Conservation (phyloP, 1,284 basidiomycete species). For the Polyporus tsugae region DNA sequence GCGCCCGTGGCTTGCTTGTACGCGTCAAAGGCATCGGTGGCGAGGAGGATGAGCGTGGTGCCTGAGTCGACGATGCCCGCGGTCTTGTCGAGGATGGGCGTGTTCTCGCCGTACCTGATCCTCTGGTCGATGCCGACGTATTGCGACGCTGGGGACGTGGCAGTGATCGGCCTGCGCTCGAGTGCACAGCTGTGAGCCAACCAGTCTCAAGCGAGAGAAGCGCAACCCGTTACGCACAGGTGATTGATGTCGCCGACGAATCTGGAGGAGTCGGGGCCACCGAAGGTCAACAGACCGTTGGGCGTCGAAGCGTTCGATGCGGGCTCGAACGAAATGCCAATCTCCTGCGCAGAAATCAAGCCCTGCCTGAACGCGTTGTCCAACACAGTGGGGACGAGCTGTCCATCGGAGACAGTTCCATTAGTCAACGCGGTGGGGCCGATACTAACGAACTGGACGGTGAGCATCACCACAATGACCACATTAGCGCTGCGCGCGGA, state of each 20-base stretch:
- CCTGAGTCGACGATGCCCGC: constrained; percentile 5
- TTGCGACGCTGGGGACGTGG: constrained; percentile 45
- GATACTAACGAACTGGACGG: constrained; percentile 21
- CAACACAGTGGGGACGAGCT: constrained; percentile 45
- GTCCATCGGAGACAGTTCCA: constrained; percentile 21
- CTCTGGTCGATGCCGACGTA: constrained; percentile 61
- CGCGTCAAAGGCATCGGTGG: constrained; percentile 26
- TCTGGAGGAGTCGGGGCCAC: constrained; percentile 56
- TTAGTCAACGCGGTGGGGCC: constrained; percentile 42
- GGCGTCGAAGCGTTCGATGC: constrained; percentile 40
- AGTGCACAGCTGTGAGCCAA: not conserved
- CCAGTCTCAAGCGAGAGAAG: not conserved
- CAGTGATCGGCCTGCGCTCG: constrained; percentile 35
- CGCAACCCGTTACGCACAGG: constrained; percentile 46
- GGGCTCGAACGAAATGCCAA: constrained; percentile 58
- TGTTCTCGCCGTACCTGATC: constrained; percentile 36
- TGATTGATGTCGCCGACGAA: constrained; percentile 57
- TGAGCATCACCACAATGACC: constrained; percentile 50
- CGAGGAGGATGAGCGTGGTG: constrained; percentile 9
- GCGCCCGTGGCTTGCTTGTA: constrained; percentile 34
- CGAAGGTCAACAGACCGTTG: constrained; percentile 47
- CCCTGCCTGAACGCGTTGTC: constrained; percentile 54
- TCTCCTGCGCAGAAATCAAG: constrained; percentile 35
- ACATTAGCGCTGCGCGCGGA: constrained; percentile 14
- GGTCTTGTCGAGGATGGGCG: constrained; percentile 11